Evolutionary conservation across 192 early-diverging fungal species (phyloP).

Genomic region (Kickxella alabastrina): DNA sequence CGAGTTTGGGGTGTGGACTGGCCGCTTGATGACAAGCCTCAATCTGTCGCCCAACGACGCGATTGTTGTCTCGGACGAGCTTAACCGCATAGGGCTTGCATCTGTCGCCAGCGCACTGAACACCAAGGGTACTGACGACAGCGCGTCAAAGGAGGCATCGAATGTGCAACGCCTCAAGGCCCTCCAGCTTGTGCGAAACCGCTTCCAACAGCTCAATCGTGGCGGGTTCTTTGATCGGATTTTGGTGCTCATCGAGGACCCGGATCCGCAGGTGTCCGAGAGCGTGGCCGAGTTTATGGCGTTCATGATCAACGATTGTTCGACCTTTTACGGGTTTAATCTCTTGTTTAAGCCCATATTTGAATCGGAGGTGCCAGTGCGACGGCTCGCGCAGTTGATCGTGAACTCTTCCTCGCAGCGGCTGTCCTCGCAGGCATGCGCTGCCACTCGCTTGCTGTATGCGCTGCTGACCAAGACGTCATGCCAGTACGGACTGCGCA

Average conservation of each 20-base stretch:
- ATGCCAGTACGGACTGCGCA: slow-evolving; percentile 46
- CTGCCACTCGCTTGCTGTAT: slow-evolving; percentile 36
- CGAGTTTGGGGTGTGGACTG: slow-evolving; percentile 50
- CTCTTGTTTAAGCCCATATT: slow-evolving; percentile 46
- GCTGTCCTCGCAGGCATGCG: slow-evolving; percentile 33
- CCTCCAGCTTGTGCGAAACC: slow-evolving; percentile 47
- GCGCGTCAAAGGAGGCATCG: slow-evolving; percentile 11
- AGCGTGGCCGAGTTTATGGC: slow-evolving; percentile 46
- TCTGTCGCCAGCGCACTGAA: slow-evolving; percentile 29
- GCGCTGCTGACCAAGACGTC: slow-evolving; percentile 43
- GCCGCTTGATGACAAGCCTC: slow-evolving; percentile 40
- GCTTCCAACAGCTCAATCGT: slow-evolving; percentile 49
- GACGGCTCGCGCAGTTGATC: slow-evolving; percentile 48
- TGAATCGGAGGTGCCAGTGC: slow-evolving; percentile 40
- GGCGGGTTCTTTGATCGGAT: slow-evolving; percentile 34
- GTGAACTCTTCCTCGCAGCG: slow-evolving; percentile 47
- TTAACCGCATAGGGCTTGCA: slow-evolving; percentile 43
- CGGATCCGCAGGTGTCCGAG: slow-evolving; percentile 22
- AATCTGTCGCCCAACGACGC: slow-evolving; percentile 44
- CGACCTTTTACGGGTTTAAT: slow-evolving; percentile 44
- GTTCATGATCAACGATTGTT: slow-evolving; percentile 48
- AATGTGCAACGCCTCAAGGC: slow-evolving; percentile 40
- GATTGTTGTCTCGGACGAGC: slow-evolving; percentile 41
- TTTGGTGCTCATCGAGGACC: slow-evolving; percentile 41
- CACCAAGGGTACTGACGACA: slow-evolving; percentile 4